phyloP scores from a whole-genome alignment of 2,329 filamentous ascomycete genomes.

The Tetracladium maxilliforme region DNA sequence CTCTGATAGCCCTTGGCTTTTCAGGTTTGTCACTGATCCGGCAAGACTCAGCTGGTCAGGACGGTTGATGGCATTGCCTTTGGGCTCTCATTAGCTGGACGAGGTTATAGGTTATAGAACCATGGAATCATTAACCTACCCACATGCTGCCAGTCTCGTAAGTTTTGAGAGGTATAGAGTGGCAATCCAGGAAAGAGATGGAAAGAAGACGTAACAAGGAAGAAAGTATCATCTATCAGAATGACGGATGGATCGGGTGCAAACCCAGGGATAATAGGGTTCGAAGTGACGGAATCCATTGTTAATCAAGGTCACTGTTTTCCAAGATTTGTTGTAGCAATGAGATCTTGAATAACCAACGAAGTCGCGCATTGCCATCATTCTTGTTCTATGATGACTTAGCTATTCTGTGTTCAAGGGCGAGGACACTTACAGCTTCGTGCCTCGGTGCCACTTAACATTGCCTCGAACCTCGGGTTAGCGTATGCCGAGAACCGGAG shows the following conservation, averaged over 20 bases:
- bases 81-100: slow-evolving; percentile 16
- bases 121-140: slow-evolving; percentile 3
- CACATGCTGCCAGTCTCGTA: slow-evolving; percentile 6
- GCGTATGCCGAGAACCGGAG: too few species aligned
- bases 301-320: too few species aligned
- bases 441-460: too few species aligned
- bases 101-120: background rate
- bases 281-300: slow-evolving; percentile 6
- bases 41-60: slow-evolving; percentile 24
- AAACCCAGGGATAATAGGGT: slow-evolving; percentile 17
- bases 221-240: slow-evolving; percentile 14
- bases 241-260: slow-evolving; percentile 15
- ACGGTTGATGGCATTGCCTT: slow-evolving; percentile 22
- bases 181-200: slow-evolving; percentile 42
- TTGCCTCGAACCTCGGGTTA: too few species aligned
- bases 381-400: too few species aligned
- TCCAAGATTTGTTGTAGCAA: too few species aligned
- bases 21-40: slow-evolving; percentile 12
- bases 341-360: too few species aligned
- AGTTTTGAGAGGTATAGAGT: slow-evolving; percentile 17
- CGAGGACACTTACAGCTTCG: too few species aligned
- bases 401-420: too few species aligned
- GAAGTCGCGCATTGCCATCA: too few species aligned
- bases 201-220: slow-evolving; percentile 37
- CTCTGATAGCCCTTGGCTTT: slow-evolving; percentile 3